These are phyloP conservation scores for Pleurotus salmoneostramineus DNA, from an alignment of 768 basidiomycete genomes.

Conservation along the genomic window DNA sequence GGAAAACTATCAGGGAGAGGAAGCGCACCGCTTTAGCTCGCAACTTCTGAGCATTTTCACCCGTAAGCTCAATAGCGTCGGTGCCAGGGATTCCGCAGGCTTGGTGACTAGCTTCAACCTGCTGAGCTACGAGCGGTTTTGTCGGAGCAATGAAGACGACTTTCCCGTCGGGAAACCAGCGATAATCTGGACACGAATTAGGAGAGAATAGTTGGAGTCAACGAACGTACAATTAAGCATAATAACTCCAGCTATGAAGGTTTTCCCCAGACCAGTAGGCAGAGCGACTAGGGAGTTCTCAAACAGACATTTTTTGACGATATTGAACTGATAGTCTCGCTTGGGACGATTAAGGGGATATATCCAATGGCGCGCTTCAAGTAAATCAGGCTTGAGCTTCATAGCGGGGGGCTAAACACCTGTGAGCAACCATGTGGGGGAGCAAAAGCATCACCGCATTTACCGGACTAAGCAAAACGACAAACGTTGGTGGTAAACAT, in stretches of 20 bases:
- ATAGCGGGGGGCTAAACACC: constrained; percentile 59
- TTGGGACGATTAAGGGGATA: constrained; percentile 87
- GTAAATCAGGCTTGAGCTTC: constrained; percentile 74
- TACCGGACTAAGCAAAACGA: constrained; percentile 15
- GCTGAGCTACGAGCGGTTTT: constrained; percentile 94
- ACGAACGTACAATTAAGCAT: constrained; percentile 81
- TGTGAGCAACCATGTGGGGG: background rate
- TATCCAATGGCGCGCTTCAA: constrained; percentile 83
- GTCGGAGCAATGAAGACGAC: constrained; percentile 96
- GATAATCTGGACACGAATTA: constrained; percentile 55
- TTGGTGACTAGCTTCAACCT: constrained; percentile 89
- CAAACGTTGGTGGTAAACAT: background rate
- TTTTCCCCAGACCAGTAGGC: constrained; percentile 96
- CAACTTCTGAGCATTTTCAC: constrained; percentile 51
- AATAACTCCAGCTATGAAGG: constrained; percentile 94
- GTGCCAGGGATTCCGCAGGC: constrained; percentile 89
- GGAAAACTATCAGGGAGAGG: background rate
- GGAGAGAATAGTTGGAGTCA: background rate
- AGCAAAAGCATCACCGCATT: background rate
- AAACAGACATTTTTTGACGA: constrained; percentile 79
- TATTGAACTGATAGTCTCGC: constrained; percentile 94
- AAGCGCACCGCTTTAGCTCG: constrained; percentile 56
- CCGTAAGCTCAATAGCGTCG: constrained; percentile 86
- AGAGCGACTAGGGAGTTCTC: constrained; percentile 93
- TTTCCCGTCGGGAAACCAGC: constrained; percentile 91